Evolutionary conservation across 1,284 basidiomycete genomes (phyloP), one percentile per base, ranked within the genome.

Genomic region (Erythrobasidium hasegawianum): DNA sequence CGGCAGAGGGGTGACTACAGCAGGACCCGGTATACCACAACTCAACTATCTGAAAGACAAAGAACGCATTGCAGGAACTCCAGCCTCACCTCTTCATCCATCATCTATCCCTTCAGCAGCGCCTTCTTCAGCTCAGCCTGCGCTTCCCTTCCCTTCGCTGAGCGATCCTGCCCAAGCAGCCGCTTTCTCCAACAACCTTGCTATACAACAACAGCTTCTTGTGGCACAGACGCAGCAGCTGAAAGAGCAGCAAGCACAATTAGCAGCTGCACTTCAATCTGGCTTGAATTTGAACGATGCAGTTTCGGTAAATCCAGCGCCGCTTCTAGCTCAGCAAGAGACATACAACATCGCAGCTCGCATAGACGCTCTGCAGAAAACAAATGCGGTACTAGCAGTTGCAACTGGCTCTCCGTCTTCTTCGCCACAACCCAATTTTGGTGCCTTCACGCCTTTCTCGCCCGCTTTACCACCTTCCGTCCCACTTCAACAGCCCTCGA

Each of bases 241-340:
- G 14, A 54, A 65, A 4, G 62, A 65, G 14, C 62, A 65, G 33
- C 62, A 65, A 24, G 43, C 54, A 41, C 62, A 57, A 13, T 47
- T 65, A 3, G 62, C 62, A 24, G 45, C 40, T 20, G 62, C 62
- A 1, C 41, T 65, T 8, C 53, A 55, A 1, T 20, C 26, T 14
- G 62, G 62, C 10, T 22, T 65, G 29, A 49, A 24, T 27, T 20
- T 65, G 41, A 29, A 52, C 22, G 62, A 58, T 29, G 9, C 4
- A 39, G 29, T 16, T 26, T 20, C n/a, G 11, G 10, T 14, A 29
- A 5, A 1, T 5, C 26, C 14, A 14, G 8, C 39, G n/a, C 29
- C 16, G 53, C 22, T 24, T 24, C 33, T 27, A 7, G 18, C 39
- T 26, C 24, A 47, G 50, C 14, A 57, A 26, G 62, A 65, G 16